Evolutionary conservation across 495 filamentous ascomycete genomes (phyloP).

Genomic region (Bryoglossum gracile): DNA sequence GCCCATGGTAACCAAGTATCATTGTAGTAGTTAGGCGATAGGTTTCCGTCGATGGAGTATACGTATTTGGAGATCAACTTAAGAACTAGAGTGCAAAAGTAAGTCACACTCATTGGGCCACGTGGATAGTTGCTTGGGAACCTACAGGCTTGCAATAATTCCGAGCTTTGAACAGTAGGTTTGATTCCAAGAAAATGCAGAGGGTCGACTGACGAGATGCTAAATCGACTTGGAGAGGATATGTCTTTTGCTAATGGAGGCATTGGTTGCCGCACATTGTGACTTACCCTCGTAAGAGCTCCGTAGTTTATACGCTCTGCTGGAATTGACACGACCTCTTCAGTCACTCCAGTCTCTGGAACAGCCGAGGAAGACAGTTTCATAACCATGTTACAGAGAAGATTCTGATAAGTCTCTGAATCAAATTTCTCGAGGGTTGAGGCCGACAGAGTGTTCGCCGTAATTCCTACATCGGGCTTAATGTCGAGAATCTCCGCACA

Average conservation of each 20-base stretch:
- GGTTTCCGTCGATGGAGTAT: constrained; percentile 17
- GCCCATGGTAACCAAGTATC: constrained; percentile 11
- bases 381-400: constrained; percentile 3
- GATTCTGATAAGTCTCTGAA: constrained; percentile 1
- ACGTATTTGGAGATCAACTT: constrained; percentile 17
- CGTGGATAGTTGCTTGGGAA: not conserved
- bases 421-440: constrained; percentile 1
- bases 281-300: not conserved
- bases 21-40: constrained; percentile 18
- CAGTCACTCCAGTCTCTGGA: not conserved
- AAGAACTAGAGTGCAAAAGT: constrained; percentile 4
- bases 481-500: no score
- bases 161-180: constrained; percentile 8
- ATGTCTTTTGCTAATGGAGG: no score
- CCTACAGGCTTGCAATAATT: constrained; percentile 16
- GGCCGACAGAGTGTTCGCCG: not conserved
- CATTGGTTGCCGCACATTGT: not conserved
- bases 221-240: constrained; percentile 5
- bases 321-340: no score
- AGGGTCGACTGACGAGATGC: constrained; percentile 14
- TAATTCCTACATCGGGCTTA: not conserved
- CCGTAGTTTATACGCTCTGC: not conserved
- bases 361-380: not conserved
- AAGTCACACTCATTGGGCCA: not conserved
- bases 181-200: constrained; percentile 15